Evolutionary conservation across 129 eudicot genomes (phyloP), one percentile per base, ranked within the genome.

Genomic region (Solidago caesia): DNA sequence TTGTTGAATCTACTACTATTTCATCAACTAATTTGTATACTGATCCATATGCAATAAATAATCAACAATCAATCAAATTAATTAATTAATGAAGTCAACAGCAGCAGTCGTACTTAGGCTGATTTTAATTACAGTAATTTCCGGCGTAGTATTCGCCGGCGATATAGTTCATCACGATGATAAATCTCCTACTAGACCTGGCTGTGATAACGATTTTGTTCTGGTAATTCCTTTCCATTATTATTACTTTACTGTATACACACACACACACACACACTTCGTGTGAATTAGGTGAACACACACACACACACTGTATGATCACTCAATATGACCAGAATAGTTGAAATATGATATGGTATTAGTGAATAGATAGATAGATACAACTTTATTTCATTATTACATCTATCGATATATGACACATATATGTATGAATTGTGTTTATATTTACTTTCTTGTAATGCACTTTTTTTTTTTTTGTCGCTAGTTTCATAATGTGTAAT

Each of bases 81-180:
- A 33, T 33, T 6, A 27, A 41, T 42, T 21, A 41, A 77, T 77
- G 81, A 76, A 44, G 14, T 16, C 57, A n/a, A 25, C 77, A 14
- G 15, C 7, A 53, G 25, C 25, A 15, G 61, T 15, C 46, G 8
- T 46, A 43, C 44, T 77, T 77, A 5, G 69, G 46, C 52, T 77
- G 43, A 58, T 68, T 58, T 7, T 77, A 15, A 53, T 75, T 9
- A 51, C 81, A 26, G 12, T 75, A 0, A 14, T 78, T 21, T 62
- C 73, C 26, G 27, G 77, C 42, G 75, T 55, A 27, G 89, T 85
- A 53, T 69, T 58, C 75, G 96, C 86, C 58, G 95, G 98, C 16
- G 98, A 92, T 68, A 92, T 92, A 67, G 98, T 92, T 76, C 98
- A 92, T 71, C 92, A 86, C 61, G 98, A 92, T 71, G 87, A 89